These are phyloP conservation scores for Epichloe typhina DNA, from an alignment of 2,329 filamentous ascomycete genomes.

Conservation along the genomic window DNA sequence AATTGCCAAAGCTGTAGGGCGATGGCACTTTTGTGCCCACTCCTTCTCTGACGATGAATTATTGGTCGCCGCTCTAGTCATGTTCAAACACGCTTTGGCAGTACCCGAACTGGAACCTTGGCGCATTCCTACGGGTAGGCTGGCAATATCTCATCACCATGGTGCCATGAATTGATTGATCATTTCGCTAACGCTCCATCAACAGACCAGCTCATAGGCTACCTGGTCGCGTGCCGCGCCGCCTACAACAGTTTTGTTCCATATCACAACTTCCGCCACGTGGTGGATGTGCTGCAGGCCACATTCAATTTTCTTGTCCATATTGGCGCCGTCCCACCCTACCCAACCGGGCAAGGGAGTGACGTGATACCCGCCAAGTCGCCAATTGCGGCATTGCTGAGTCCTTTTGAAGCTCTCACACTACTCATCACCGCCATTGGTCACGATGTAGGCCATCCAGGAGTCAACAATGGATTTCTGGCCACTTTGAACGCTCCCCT, in stretches of 20 bases:
- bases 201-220: constrained; percentile 67
- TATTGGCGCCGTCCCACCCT: constrained; percentile 62
- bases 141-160: not conserved
- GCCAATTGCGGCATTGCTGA: constrained; percentile 61
- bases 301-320: constrained; percentile 80
- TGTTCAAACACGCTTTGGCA: constrained; percentile 77
- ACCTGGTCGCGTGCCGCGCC: constrained; percentile 74
- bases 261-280: constrained; percentile 97
- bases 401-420: constrained; percentile 77
- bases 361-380: constrained; percentile 32
- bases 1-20: constrained; percentile 57
- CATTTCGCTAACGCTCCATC: constrained; percentile 24
- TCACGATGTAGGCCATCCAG: constrained; percentile 93
- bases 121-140: constrained; percentile 63
- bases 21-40: constrained; percentile 77
- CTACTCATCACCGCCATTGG: constrained; percentile 92
- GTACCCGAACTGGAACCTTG: constrained; percentile 73
- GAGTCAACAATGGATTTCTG: constrained; percentile 95
- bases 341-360: constrained; percentile 30
- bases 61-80: constrained; percentile 68
- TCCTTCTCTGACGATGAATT: constrained; percentile 84
- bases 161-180: not conserved
- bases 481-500: constrained; percentile 84
- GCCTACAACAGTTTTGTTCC: constrained; percentile 96
- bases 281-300: constrained; percentile 89